Base-by-base conservation (phyloP, 2,329 filamentous ascomycete genomes). In the Monilinia vaccinii-corymbosi region DNA sequence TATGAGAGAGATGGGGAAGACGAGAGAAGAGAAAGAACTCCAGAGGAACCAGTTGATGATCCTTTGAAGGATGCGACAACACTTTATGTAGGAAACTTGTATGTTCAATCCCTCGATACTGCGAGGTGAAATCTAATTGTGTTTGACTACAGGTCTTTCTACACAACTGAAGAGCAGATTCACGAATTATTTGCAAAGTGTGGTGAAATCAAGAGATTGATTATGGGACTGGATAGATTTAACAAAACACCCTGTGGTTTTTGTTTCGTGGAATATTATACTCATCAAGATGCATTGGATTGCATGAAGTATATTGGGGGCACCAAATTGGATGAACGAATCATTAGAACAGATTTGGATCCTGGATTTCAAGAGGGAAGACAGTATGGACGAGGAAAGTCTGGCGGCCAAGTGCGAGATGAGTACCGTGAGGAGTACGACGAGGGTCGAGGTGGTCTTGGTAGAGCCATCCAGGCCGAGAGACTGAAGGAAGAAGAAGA, bases 191-290 rank as follows among this genome's bases (percentile, higher is more conserved):
- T 97, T 75, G 86, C 88, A 62, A 96, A 96, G 80, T 93, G 91
- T 75, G 94, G 94, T 70, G 94, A 97, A 78, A 96, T 99, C 76
- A 99, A 99, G 77, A 89, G 94, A 32, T 84, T 99, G 51, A 85
- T 99, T 66, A 99, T 99, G 94, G 94, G 94, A 53, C 84, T 99
- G 56, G 94, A 99, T 73, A 88, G 94, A 61, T 96, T 94, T 79
- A 89, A 88, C 75, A 99, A 99, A 79, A 99, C 94, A 0, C 94
- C 94, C 1, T 99, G 94, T 75, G 94, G 94, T 45, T 99, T 99
- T 80, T 99, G 94, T 80, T 99, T 99, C 72, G 94, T 99, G 71
- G 94, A 99, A 76, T 99, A 99, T 78, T 97, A 97, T 78, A 97
- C 87, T 34, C 94, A 97, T 74, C 88, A 96, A 72, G 94, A 99